Evolutionary conservation across 768 basidiomycete genomes (phyloP), one percentile per base, ranked within the genome.

Genomic region (Lactarius hatsudake): DNA sequence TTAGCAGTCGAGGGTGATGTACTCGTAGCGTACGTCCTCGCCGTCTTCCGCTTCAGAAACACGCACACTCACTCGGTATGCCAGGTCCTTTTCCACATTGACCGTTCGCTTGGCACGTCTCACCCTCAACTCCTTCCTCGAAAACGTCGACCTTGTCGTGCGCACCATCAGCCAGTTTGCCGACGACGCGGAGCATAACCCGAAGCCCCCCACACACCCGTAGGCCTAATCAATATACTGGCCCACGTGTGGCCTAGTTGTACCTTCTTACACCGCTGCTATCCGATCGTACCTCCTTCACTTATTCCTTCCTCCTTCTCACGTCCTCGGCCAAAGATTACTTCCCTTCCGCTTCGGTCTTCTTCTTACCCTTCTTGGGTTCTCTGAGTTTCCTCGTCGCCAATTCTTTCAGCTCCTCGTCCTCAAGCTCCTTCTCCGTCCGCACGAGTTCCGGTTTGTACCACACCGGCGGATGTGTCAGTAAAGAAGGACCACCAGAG

Each of bases 331-430:
- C 10, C 30, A 40, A 61, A 67, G 32, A 36, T 72, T 72, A 73
- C 73, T 74, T 75, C 65, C 69, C 74, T 45, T 75, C 78, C 58
- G 74, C 81, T 64, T 84, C 88, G 71, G 87, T 85, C 78, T 89
- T 91, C 87, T 94, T 95, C 83, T 91, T 90, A 79, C 82, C 91
- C 86, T 95, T 96, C 86, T 93, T 96, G 79, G 81, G 86, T 78
- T 94, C 93, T 66, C 96, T 85, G 71, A 99, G 78, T 72, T 86
- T 89, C 77, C 88, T 87, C 55, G 88, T 80, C 66, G 98, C 78
- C 30, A 93, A 81, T 34, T 85, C 81, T 80, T 95, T 94, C 71
- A 95, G 78, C 72, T 91, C 93, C 72, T 90, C 89, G 71, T 98
- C 94, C 76, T 93, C 86, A 67, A 98, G 80, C 76, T 93, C 87